A percentile compares a stretch with the other conserved stretches of the same genome.
These are phyloP conservation scores for Pezizomycotina sp. DNA, from an alignment of 2,329 filamentous ascomycete species.

Conservation along the genomic window DNA sequence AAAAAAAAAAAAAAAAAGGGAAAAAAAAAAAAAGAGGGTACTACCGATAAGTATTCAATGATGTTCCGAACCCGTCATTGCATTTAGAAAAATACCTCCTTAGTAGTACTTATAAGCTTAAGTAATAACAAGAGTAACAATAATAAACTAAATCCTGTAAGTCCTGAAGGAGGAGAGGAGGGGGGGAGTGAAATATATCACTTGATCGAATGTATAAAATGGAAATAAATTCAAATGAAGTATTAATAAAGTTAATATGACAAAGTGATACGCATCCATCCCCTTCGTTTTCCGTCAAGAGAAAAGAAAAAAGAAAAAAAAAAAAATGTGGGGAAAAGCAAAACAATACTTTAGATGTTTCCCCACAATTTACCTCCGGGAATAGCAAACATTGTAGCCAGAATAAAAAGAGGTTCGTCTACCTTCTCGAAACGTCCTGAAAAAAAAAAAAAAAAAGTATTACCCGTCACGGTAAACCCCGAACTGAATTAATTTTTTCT, in stretches of 20 bases:
- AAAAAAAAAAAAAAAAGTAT: neutral
- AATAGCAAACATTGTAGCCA: too few relatives aligned
- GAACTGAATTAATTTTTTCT: neutral
- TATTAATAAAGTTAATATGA: too few relatives aligned
- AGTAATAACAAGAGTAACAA: too few relatives aligned
- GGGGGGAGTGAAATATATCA: too few relatives aligned
- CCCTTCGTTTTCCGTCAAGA: constrained; percentile 1
- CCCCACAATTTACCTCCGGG: too few relatives aligned
- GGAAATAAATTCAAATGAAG: too few relatives aligned
- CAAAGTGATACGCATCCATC: constrained; percentile 2
- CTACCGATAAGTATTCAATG: constrained; percentile 3
- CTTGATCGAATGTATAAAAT: too few relatives aligned
- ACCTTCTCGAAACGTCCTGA: neutral
- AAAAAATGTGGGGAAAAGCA: neutral
- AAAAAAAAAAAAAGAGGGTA: constrained; percentile 1
- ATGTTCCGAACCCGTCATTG: constrained; percentile 3
- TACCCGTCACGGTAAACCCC: neutral
- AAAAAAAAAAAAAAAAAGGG: constrained; percentile 5
- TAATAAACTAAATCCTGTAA: too few relatives aligned
- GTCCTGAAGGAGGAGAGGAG: too few relatives aligned
- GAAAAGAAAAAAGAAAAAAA: constrained; percentile 1
- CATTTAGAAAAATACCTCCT: neutral
- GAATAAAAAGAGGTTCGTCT: constrained; percentile 6
- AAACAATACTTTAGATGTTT: too few relatives aligned
- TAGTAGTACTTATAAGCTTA: too few relatives aligned